Base-by-base conservation (phyloP, 2,329 filamentous ascomycete species). In the Microsporum canis region DNA sequence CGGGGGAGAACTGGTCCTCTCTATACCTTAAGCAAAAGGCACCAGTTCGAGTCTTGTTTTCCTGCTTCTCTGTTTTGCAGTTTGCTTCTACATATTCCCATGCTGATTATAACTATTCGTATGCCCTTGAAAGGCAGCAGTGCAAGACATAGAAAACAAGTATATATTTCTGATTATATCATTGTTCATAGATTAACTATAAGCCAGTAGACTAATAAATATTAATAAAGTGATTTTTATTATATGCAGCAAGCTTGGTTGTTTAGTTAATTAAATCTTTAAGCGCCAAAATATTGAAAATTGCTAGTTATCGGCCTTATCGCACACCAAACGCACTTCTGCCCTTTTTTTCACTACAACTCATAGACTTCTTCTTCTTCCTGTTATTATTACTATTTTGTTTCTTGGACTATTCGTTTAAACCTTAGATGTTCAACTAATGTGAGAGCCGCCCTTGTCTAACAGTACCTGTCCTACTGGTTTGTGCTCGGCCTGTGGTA, bases 231-330 rank as follows among this genome's bases (percentile, higher is more conserved):
- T 5, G 17, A 1, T 14, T n/a, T 7, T 4, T 51, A 31, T 51
- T 33, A 29, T 43, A 29, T 17, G 27, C 5, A 27, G 45, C 27
- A 33, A 29, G 5, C 2, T 45, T 12, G 23, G 45, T 14, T 51
- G 45, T 7, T 51, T 23, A 29, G 8, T 17, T 14, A 14, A 27
- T 10, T 47, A 47, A 10, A 10, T 23, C 12, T 10, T 23, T 27
- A 49, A 49, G 45, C 45, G 45, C 29, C 49, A 51, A 33, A n/a
- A 34, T 34, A 14, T 33, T 33, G 14, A 33, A 3, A 27, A 14
- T 53, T 55, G n/a, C 7, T 55, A n/a, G 51, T 55, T 55, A 55
- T 55, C 51, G 31, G 31, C 51, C 51, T 55, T 55, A 55, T 55
- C 10, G 14, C 31, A 55, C 27, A n/a, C n/a, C 51, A 55, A 31